Evolutionary conservation across 768 basidiomycete species (phyloP).

Genomic region (Leccinellum albellum): DNA sequence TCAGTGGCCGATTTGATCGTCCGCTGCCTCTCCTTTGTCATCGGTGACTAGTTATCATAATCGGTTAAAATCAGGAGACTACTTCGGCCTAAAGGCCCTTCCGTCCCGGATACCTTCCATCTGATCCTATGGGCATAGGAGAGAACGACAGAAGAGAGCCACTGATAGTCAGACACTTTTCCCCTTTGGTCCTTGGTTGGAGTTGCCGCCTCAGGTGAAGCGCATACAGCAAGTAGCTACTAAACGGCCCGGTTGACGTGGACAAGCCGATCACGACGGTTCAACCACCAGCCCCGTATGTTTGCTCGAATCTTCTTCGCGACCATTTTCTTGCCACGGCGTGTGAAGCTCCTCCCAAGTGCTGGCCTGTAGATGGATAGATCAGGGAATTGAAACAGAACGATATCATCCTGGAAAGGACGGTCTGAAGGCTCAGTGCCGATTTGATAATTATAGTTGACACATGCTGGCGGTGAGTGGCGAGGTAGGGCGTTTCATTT

Average conservation of each 20-base stretch:
- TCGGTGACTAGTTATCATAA: background rate
- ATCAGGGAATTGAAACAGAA: background rate
- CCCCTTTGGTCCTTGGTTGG: background rate
- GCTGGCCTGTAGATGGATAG: background rate
- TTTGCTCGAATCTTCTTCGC: background rate
- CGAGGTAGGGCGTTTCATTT: constrained; percentile 1
- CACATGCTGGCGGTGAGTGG: background rate
- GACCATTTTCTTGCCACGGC: background rate
- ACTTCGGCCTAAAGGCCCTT: background rate
- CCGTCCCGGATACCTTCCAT: background rate
- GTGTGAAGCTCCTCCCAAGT: background rate
- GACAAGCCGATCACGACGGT: background rate
- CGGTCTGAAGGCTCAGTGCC: background rate
- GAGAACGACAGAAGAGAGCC: background rate
- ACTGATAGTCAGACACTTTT: background rate
- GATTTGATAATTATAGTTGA: background rate
- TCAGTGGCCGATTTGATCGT: background rate
- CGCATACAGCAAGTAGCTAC: background rate
- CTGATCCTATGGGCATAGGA: background rate
- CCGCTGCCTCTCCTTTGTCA: background rate
- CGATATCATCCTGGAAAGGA: background rate
- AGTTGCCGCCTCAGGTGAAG: background rate
- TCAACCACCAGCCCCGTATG: background rate
- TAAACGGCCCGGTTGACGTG: background rate
- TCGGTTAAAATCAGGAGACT: constrained; percentile 4